Base-by-base conservation (phyloP, 1,284 basidiomycete species). In the Lignosus rhinocerotis region DNA sequence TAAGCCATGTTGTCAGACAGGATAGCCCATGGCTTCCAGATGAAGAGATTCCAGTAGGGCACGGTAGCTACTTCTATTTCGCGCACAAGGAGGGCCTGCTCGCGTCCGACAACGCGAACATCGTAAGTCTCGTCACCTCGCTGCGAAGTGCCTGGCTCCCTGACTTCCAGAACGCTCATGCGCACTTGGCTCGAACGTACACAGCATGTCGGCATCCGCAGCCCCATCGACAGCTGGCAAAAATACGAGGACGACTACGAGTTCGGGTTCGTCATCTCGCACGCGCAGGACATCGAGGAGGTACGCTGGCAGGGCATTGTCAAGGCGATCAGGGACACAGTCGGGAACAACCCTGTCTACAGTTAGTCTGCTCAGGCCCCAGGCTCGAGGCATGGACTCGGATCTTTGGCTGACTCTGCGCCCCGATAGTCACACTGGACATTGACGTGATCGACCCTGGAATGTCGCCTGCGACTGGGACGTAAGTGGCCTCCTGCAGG, bases 31-130 rank as follows among this genome's bases (percentile, higher is more conserved):
- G 70, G 72, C 66, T 73, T 4, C 72, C 72, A 1, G 72, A 60
- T 17, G 72, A 74, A 64, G 71, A 73, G 52, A 65, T 72, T 19
- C 72, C 72, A 6, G 69, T 74, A 50, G 72, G 69, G n/a, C 76
- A 76, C 54, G 75, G 76, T 6, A 71, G 70, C 53, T 77, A 76
- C 69, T 77, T 77, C 69, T 76, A 68, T 67, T 74, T 75, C 48
- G 76, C 76, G 0, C 62, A 70, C 41, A 60, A 74, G 46, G 76
- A 77, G 56, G 75, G 76, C 17, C 69, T 77, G 1, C 65, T 71
- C 16, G 73, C 75, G 30, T 54, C 70, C 8, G 70, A 77, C 65
- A 69, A 70, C 39, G 66, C 72, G 43, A 76, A 75, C 55, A 73
- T 76, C 49, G 75, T 78, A 49, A 53, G 74, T 36, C 51, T 16